Evolutionary conservation across 306 rosid genomes (phyloP).

Genomic region (Leucaena leucocephala): DNA sequence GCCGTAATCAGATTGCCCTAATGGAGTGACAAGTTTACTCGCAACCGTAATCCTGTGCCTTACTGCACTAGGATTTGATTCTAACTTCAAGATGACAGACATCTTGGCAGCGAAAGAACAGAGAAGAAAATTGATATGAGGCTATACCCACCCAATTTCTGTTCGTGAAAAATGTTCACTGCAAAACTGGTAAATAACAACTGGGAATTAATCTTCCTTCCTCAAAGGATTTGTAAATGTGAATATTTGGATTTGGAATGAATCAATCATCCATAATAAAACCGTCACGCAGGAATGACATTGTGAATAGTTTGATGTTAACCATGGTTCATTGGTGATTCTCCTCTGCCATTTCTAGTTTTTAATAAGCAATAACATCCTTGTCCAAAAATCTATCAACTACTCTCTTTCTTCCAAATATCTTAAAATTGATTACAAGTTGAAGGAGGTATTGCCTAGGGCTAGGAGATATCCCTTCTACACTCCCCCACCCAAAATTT

Average conservation of each 20-base stretch:
- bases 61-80: background rate
- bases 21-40: background rate
- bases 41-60: background rate
- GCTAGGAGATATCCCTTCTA: background rate
- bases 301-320: background rate
- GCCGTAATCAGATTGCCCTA: background rate
- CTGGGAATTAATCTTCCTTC: background rate
- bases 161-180: background rate
- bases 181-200: background rate
- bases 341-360: background rate
- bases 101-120: background rate
- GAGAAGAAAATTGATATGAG: background rate
- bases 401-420: background rate
- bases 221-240: background rate
- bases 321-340: background rate
- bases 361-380: background rate
- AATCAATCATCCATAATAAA: background rate
- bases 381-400: background rate
- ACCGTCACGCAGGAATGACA: background rate
- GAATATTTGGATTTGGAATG: background rate
- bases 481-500: background rate
- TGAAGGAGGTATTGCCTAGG: conserved; percentile 10
- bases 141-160: background rate
- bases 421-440: background rate
- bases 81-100: background rate